phyloP scores from a whole-genome alignment of 164 flowering plant species.

The Annona squamosa region DNA sequence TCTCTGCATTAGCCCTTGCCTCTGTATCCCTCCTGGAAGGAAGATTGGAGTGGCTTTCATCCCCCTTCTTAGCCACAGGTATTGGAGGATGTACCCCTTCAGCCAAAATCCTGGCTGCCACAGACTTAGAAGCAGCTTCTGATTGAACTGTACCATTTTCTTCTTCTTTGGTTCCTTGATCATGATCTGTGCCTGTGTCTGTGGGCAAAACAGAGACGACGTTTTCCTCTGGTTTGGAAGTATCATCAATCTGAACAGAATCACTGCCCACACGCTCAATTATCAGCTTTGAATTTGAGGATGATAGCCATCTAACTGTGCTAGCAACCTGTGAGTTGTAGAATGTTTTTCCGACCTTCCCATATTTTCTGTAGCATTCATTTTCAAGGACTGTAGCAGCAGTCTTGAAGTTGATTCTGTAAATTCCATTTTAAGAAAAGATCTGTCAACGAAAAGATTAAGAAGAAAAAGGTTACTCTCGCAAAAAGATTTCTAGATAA shows the following conservation, averaged over 20 bases:
- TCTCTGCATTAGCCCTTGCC: constrained; percentile 20
- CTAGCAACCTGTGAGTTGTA: constrained; percentile 78
- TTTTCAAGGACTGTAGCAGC: constrained; percentile 55
- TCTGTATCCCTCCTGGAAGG: not conserved
- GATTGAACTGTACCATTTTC: constrained; percentile 2
- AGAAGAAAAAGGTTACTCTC: not conserved
- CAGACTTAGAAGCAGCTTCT: constrained; percentile 9
- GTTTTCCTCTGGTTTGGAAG: constrained; percentile 1
- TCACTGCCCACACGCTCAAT: constrained; percentile 30
- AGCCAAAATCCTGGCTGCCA: constrained; percentile 12
- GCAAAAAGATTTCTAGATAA: not conserved
- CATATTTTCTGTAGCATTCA: constrained; percentile 70
- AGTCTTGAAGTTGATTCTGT: constrained; percentile 49
- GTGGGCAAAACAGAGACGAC: constrained; percentile 6
- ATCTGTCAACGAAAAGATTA: not conserved
- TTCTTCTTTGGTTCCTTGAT: constrained; percentile 11
- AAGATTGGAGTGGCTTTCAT: constrained; percentile 10
- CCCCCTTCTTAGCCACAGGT: constrained; percentile 42
- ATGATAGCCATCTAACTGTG: constrained; percentile 70
- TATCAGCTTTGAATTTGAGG: constrained; percentile 34
- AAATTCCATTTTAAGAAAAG: constrained; percentile 4
- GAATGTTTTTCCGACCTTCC: constrained; percentile 67
- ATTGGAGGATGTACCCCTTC: constrained; percentile 35
- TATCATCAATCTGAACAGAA: constrained; percentile 8
- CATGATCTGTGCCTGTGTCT: constrained; percentile 2